phyloP scores from a whole-genome alignment of 2,329 filamentous ascomycete species.

The Blastomyces percursus region DNA sequence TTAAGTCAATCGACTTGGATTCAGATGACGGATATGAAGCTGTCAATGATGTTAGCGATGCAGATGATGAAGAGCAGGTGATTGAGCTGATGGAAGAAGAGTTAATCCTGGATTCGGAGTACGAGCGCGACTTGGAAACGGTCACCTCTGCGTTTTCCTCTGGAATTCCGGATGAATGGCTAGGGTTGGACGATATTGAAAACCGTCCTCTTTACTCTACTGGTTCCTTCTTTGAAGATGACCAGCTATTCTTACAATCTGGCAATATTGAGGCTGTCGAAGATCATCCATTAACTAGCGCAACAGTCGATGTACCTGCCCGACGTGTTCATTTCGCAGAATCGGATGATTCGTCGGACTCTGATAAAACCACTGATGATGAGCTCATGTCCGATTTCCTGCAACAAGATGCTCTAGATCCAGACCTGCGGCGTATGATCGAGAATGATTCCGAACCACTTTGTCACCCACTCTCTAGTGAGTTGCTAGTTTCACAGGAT shows the following conservation, averaged over 20 bases:
- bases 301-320: constrained; percentile 34
- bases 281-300: constrained; percentile 27
- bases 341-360: constrained; percentile 51
- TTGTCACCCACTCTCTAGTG: constrained; percentile 9
- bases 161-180: constrained; percentile 36
- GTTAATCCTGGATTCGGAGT: constrained; percentile 49
- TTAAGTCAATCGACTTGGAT: constrained; percentile 7
- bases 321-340: constrained; percentile 62
- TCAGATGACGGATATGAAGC: constrained; percentile 48
- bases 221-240: constrained; percentile 35
- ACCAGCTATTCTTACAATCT: constrained; percentile 26
- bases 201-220: constrained; percentile 30
- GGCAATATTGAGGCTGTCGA: constrained; percentile 30
- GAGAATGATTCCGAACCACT: constrained; percentile 47
- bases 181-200: constrained; percentile 41
- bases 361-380: constrained; percentile 40
- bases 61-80: constrained; percentile 68
- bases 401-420: constrained; percentile 61
- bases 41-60: constrained; percentile 74
- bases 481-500: constrained; percentile 30
- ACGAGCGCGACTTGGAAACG: constrained; percentile 21
- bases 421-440: constrained; percentile 60
- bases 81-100: constrained; percentile 68
- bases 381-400: constrained; percentile 72
- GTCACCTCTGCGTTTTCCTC: constrained; percentile 15